Conservation (phyloP, 345 rosid species). For the Luvunga scandens region DNA sequence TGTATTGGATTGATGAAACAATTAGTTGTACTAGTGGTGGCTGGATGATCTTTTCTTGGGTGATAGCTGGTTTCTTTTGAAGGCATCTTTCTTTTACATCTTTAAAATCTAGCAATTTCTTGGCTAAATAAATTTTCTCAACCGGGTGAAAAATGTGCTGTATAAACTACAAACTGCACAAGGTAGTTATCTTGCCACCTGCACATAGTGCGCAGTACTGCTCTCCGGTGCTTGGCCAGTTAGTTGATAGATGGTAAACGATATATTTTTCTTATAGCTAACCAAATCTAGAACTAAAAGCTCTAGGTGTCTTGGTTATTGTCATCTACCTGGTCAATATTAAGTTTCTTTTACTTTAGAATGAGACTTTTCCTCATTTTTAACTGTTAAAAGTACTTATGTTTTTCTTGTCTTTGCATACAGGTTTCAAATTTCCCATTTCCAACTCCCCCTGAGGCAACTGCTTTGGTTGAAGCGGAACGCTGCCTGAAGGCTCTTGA, state of each 20-base stretch:
- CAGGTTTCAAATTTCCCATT: conserved; percentile 93
- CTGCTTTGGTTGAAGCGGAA: conserved; percentile 68
- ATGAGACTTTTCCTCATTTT: background rate
- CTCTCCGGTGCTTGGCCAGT: background rate
- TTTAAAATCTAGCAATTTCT: background rate
- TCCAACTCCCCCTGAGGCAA: conserved; percentile 76
- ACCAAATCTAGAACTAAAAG: background rate
- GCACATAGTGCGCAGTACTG: background rate
- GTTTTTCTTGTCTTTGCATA: background rate
- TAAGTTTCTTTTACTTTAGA: background rate
- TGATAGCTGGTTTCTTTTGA: background rate
- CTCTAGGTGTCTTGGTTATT: background rate
- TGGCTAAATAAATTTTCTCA: background rate
- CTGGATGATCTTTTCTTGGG: background rate
- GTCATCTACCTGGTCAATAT: background rate
- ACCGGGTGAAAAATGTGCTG: background rate
- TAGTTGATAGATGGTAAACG: background rate
- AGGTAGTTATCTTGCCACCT: background rate
- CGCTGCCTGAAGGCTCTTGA: conserved; percentile 67
- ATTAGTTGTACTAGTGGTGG: background rate
- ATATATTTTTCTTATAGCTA: background rate
- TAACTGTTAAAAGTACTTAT: background rate
- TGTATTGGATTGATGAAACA: background rate
- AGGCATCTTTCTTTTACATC: background rate
- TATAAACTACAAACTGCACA: background rate